These are phyloP conservation scores for Ustilago lituana DNA, from an alignment of 1,284 basidiomycete genomes.

Conservation along the genomic window DNA sequence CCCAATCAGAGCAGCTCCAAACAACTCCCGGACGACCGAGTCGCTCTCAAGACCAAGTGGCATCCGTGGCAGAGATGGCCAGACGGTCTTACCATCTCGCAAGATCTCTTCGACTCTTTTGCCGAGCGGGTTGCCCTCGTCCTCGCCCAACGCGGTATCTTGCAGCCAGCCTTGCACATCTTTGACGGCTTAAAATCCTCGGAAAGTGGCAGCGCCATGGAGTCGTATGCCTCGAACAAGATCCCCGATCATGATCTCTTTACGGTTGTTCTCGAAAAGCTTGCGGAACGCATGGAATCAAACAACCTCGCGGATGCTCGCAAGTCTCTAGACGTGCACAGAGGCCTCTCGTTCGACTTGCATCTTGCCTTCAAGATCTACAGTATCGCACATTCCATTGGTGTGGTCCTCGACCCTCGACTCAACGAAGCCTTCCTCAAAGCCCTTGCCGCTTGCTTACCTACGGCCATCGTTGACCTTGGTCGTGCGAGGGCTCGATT, in stretches of 20 bases:
- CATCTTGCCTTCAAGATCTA: slow-evolving; percentile 30
- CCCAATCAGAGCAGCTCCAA: not conserved
- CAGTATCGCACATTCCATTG: slow-evolving; percentile 9
- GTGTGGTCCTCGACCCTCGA: slow-evolving; percentile 20
- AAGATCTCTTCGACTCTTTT: slow-evolving; percentile 26
- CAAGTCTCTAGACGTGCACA: slow-evolving; percentile 19
- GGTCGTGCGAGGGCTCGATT: slow-evolving; percentile 10
- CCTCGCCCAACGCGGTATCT: slow-evolving; percentile 32
- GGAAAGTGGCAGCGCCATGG: not conserved
- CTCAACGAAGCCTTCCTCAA: slow-evolving; percentile 31
- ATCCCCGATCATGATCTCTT: slow-evolving; percentile 38
- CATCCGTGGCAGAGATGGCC: slow-evolving; percentile 38
- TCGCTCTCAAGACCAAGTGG: slow-evolving; percentile 22
- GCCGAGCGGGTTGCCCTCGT: slow-evolving; percentile 40
- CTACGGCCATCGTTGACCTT: slow-evolving; percentile 17
- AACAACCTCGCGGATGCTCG: not conserved
- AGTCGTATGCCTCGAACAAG: not conserved
- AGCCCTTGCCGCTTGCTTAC: slow-evolving; percentile 22
- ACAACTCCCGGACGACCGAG: slow-evolving; percentile 15
- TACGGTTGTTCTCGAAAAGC: slow-evolving; percentile 18
- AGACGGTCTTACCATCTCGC: slow-evolving; percentile 7
- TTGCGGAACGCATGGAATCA: slow-evolving; percentile 21
- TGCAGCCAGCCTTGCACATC: slow-evolving; percentile 36
- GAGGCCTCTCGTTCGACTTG: slow-evolving; percentile 22
- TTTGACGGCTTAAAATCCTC: slow-evolving; percentile 10